Conservation (phyloP, 192 early-diverging fungal species). For the Backusella tuberculispora region DNA sequence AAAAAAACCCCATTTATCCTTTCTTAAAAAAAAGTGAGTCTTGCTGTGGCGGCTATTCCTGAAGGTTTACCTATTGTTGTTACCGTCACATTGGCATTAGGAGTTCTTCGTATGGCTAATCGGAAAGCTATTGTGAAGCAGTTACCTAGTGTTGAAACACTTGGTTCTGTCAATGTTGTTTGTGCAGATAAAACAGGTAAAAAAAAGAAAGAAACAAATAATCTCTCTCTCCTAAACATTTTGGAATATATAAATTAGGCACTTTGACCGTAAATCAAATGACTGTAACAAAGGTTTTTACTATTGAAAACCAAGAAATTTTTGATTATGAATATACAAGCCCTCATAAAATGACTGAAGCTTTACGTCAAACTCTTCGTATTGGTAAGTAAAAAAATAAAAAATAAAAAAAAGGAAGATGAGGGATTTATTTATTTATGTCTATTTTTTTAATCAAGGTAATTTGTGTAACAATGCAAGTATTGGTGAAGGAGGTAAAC, state of each 20-base stretch:
- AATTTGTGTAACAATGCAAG: constrained; percentile 92
- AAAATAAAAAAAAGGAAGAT: background rate
- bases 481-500: constrained; percentile 70
- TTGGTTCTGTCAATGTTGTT: constrained; percentile 93
- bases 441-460: constrained; percentile 44
- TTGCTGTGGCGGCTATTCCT: constrained; percentile 98
- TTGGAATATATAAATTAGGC: constrained; percentile 40
- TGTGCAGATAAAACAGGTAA: constrained; percentile 96
- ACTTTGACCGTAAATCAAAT: constrained; percentile 96
- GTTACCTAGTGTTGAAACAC: constrained; percentile 90
- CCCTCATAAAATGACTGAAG: constrained; percentile 31
- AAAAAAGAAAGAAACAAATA: background rate
- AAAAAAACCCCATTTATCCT: background rate
- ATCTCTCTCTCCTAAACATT: background rate
- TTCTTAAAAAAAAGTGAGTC: constrained; percentile 64
- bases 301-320: constrained; percentile 51
- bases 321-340: constrained; percentile 56
- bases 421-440: background rate
- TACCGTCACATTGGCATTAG: constrained; percentile 92
- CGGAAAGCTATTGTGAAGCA: constrained; percentile 94
- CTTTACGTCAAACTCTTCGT: constrained; percentile 51
- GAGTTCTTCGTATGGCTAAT: constrained; percentile 91
- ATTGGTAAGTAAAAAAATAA: constrained; percentile 50
- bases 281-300: constrained; percentile 88
- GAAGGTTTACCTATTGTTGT: constrained; percentile 98